Percentiles rank a stretch among this genome's conserved stretches.
Conservation (phyloP, 805 yeast genomes). For the Tetrapisispora arboricola region DNA sequence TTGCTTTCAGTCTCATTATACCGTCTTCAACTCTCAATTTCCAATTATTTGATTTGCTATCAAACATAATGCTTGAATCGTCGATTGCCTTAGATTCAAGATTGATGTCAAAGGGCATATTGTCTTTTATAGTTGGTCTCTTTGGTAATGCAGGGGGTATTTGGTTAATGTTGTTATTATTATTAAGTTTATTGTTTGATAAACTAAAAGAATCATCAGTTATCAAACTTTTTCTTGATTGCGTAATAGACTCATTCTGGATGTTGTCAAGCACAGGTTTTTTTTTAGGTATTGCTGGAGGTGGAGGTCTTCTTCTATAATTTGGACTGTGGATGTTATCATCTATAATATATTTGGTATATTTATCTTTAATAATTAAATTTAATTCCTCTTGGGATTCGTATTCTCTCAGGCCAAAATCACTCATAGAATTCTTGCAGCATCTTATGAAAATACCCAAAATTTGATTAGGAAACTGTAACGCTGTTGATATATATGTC, state of each 20-base stretch:
- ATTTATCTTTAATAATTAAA: conserved; percentile 10
- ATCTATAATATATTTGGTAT: conserved; percentile 3
- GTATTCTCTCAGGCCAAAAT: conserved; percentile 31
- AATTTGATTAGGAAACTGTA: conserved; percentile 49
- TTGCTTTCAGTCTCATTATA: conserved; percentile 15
- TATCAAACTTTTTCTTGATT: background rate
- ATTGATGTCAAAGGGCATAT: background rate
- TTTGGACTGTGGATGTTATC: background rate
- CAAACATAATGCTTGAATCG: conserved; percentile 26
- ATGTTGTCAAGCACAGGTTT: conserved; percentile 6
- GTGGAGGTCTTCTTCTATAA: conserved; percentile 18
- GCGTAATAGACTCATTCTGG: background rate
- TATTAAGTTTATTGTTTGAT: background rate
- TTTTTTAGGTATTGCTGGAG: conserved; percentile 22
- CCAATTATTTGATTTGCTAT: conserved; percentile 49
- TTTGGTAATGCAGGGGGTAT: conserved; percentile 20
- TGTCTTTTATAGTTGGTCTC: conserved; percentile 11
- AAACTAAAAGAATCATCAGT: background rate
- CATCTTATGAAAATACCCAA: conserved; percentile 73
- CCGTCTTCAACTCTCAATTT: conserved; percentile 39
- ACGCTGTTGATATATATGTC: conserved; percentile 69
- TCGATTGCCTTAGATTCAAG: conserved; percentile 9
- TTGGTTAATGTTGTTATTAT: background rate
- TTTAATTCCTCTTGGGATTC: conserved; percentile 26
- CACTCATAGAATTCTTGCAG: conserved; percentile 60